phyloP scores from a whole-genome alignment of 352 stramenopile genomes.

The Pilasporangium apinafurcum region DNA sequence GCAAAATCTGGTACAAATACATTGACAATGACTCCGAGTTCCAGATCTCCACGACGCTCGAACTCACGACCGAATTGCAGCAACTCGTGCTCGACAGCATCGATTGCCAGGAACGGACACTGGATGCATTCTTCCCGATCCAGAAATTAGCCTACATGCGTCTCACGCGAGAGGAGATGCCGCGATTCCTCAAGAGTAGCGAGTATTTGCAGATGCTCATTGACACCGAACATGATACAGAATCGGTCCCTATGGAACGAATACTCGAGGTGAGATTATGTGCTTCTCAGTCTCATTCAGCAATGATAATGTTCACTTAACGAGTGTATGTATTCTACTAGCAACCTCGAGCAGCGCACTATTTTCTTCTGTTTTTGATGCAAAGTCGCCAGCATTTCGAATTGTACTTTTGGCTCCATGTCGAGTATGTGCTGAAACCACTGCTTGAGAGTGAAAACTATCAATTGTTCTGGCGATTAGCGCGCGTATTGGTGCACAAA shows the following conservation, averaged over 20 bases:
- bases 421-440: conserved; percentile 82
- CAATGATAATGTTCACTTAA: not conserved
- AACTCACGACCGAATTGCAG: conserved; percentile 72
- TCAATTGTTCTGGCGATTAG: conserved; percentile 63
- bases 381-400: conserved; percentile 85
- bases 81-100: conserved; percentile 73
- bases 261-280: conserved; percentile 40
- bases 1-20: conserved; percentile 87
- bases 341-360: conserved; percentile 75
- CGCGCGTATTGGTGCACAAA: conserved; percentile 61
- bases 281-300: not conserved
- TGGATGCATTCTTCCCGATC: conserved; percentile 78
- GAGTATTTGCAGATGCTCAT: conserved; percentile 85
- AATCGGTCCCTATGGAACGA: conserved; percentile 73
- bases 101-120: conserved; percentile 20
- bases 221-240: conserved; percentile 67
- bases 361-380: conserved; percentile 85
- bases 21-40: conserved; percentile 77
- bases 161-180: conserved; percentile 75
- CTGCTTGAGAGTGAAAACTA: conserved; percentile 39
- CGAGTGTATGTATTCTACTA: conserved; percentile 3
- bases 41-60: conserved; percentile 73
- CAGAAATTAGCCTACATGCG: conserved; percentile 84
- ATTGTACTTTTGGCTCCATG: conserved; percentile 85
- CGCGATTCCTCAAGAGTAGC: conserved; percentile 75